Evolutionary conservation across 371 early-diverging fungal genomes (phyloP).

Genomic region (Mortierella sp.): DNA sequence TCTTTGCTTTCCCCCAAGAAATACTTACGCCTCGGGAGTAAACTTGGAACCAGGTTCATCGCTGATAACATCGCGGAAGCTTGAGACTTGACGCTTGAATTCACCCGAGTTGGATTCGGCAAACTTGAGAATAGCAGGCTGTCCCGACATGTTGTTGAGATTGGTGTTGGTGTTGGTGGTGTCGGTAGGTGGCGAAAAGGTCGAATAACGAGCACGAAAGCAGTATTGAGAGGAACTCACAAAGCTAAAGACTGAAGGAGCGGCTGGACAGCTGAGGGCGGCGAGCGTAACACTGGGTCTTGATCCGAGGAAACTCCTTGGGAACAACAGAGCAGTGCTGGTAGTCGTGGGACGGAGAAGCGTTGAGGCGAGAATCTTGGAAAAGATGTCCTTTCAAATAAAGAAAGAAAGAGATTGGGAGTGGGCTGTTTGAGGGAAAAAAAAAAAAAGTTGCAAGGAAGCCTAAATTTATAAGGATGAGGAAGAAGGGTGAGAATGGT

Average conservation of each 20-base stretch:
- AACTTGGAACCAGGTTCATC: constrained; percentile 72
- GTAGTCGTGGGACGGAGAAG: constrained; percentile 1
- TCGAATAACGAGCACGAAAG: neutral
- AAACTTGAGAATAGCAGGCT: constrained; percentile 73
- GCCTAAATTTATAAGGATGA: no score
- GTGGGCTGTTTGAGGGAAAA: no score
- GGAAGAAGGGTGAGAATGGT: no score
- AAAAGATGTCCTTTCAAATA: constrained; percentile 1
- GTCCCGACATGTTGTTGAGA: constrained; percentile 20
- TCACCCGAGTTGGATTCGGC: constrained; percentile 80
- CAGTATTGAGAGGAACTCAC: neutral
- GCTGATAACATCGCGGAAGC: constrained; percentile 80
- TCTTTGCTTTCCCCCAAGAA: neutral
- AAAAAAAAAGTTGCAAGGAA: no score
- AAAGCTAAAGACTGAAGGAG: no score
- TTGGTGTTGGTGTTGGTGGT: constrained; percentile 1
- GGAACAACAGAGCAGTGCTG: neutral
- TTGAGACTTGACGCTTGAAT: constrained; percentile 86
- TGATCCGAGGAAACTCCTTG: no score
- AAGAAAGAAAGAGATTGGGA: neutral
- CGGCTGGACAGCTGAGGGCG: no score
- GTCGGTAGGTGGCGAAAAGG: neutral
- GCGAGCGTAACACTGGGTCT: no score
- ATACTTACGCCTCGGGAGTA: constrained; percentile 75
- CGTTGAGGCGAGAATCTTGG: neutral